Percentiles rank a stretch among this genome's conserved stretches.
Conservation (phyloP, 352 stramenopile genomes). For the Globisporangium rhizosaccharum region DNA sequence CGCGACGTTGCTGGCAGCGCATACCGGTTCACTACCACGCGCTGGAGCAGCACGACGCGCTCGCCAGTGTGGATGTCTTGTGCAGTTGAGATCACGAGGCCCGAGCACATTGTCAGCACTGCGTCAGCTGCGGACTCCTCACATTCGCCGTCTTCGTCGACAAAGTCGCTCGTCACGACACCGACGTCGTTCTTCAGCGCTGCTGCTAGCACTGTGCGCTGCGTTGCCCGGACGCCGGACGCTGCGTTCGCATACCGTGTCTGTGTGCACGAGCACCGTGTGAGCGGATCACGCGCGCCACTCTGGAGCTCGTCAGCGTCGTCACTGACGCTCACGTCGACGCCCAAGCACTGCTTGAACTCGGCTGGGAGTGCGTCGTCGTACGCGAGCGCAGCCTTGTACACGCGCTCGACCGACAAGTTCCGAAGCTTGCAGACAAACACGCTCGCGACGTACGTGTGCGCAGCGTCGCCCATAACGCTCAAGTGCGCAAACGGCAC, state of each 20-base stretch:
- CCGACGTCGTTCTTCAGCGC: constrained; percentile 23
- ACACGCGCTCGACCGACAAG: constrained; percentile 23
- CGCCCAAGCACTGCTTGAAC: constrained; percentile 25
- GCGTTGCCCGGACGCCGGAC: constrained; percentile 21
- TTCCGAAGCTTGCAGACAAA: constrained; percentile 40
- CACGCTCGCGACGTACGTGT: constrained; percentile 51
- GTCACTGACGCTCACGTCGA: constrained; percentile 14
- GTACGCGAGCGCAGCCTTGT: constrained; percentile 31
- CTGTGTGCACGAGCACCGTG: constrained; percentile 19
- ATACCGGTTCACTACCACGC: constrained; percentile 42
- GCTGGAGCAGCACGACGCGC: constrained; percentile 37
- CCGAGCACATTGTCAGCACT: not conserved
- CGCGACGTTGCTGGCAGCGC: constrained; percentile 37
- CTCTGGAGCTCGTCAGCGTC: not conserved
- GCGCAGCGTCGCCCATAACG: constrained; percentile 38
- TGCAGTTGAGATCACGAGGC: constrained; percentile 11
- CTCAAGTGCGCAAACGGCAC: constrained; percentile 51
- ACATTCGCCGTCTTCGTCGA: constrained; percentile 29
- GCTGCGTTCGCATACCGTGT: constrained; percentile 31
- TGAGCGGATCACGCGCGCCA: not conserved
- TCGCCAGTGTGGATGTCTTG: constrained; percentile 23
- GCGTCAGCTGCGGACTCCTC: not conserved
- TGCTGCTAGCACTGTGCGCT: constrained; percentile 30
- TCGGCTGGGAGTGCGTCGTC: constrained; percentile 27
- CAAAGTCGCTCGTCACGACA: constrained; percentile 38